Base-by-base conservation (phyloP, 805 yeast species). In the Maudiozyma bulderi region DNA sequence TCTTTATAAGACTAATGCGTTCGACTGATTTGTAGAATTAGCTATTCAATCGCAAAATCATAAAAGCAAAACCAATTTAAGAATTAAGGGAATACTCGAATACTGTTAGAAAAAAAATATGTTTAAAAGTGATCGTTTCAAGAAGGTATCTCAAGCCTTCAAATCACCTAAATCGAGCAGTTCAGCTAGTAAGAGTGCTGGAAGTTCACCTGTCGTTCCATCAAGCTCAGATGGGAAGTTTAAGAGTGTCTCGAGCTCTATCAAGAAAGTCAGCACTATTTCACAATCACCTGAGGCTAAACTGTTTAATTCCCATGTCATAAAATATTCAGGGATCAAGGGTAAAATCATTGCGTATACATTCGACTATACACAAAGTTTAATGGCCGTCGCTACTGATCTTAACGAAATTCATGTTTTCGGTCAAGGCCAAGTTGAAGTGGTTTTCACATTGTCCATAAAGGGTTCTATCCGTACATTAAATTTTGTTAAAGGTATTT, bases 281-380 rank as follows among this genome's bases (percentile, higher is more conserved):
- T 54, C 38, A 11, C 44, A 44, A 26, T 48, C 50, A 3, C 4
- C 57, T 8, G 50, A 52, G 35, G 51, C 59, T 2, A 69, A 64
- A 50, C 47, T 66, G 8, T 68, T 69, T 43, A 61, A 59, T 6
- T 37, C 65, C 1, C 63, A 58, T 33, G 70, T 67, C 40, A 62
- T 68, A 8, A 56, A 58, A 40, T 58, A 62, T 52, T 81, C 77
- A 57, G 93, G 93, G 2, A 59, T 84, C 34, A 71, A 75, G 14
- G 91, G 95, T 10, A 75, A 76, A 11, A 77, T 86, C 8, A 69
- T 78, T 35, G 80, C 86, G 0, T 61, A 81, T 39, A 95, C 93
- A 0, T 86, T 75, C 66, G 98, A 93, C 62, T 95, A 95, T 3
- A 81, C 86, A 1, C 99, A 93, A 65, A 80, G 93, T 47, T 72